A percentile compares a stretch with the other conserved stretches of the same genome.
phyloP scores from a whole-genome alignment of 805 yeast genomes.

The Kuraishia cidri region DNA sequence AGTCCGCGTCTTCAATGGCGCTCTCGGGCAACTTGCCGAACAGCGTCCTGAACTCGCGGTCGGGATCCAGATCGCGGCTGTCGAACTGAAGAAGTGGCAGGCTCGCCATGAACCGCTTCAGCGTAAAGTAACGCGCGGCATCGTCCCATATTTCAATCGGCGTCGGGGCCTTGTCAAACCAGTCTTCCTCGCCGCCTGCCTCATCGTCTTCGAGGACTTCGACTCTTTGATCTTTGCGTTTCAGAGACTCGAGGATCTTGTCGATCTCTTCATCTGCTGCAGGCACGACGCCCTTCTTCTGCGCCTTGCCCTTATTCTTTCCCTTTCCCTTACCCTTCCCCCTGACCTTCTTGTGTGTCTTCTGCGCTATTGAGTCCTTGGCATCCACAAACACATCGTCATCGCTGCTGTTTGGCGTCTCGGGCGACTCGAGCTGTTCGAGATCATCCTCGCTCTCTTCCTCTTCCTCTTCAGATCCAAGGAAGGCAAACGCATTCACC shows the following conservation, averaged over 20 bases:
- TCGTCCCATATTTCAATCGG: slow-evolving; percentile 18
- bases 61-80: slow-evolving; percentile 59
- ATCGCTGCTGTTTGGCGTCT: background rate
- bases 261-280: slow-evolving; percentile 9
- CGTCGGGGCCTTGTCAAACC: slow-evolving; percentile 21
- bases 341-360: background rate
- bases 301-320: slow-evolving; percentile 10
- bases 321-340: slow-evolving; percentile 3
- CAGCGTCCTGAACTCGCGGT: slow-evolving; percentile 58
- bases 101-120: slow-evolving; percentile 28
- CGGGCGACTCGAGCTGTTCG: slow-evolving; percentile 4
- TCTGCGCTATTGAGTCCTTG: background rate
- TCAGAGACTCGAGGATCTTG: background rate
- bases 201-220: slow-evolving; percentile 3
- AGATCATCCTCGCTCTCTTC: slow-evolving; percentile 9
- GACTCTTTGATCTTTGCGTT: background rate
- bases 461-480: slow-evolving; percentile 22
- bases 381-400: slow-evolving; percentile 3
- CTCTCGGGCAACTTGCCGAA: slow-evolving; percentile 67
- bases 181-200: no score
- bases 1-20: slow-evolving; percentile 66
- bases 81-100: slow-evolving; percentile 33
- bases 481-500: slow-evolving; percentile 39
- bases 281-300: slow-evolving; percentile 10
- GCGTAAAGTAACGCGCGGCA: slow-evolving; percentile 31